Evolutionary conservation across 441 rosid species (phyloP).

Genomic region (Hypseocharis bilobata): DNA sequence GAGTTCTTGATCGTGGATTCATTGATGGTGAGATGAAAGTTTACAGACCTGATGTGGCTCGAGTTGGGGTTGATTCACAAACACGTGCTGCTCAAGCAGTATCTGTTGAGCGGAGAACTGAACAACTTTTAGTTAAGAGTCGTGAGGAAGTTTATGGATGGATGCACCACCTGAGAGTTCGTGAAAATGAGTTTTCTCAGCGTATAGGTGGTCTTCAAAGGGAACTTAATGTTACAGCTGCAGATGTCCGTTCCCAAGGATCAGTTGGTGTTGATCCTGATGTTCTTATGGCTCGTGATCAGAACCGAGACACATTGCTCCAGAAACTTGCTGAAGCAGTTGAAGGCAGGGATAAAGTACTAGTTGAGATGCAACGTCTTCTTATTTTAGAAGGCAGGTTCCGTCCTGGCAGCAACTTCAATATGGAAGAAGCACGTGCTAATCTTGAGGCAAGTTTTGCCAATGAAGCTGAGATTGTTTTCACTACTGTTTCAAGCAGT

Average conservation of each 20-base stretch:
- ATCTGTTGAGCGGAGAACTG: constrained; percentile 95
- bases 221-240: constrained; percentile 70
- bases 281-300: constrained; percentile 78
- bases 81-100: constrained; percentile 98
- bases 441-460: constrained; percentile 97
- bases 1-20: constrained; percentile 95
- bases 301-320: constrained; percentile 70
- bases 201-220: constrained; percentile 68
- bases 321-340: constrained; percentile 89
- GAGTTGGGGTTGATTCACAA: constrained; percentile 96
- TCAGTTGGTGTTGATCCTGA: constrained; percentile 97
- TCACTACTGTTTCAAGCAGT: constrained; percentile 97
- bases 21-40: constrained; percentile 99
- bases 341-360: constrained; percentile 85
- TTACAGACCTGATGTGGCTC: constrained; percentile 92
- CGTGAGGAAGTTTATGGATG: constrained; percentile 82
- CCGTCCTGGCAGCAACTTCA: constrained; percentile 66
- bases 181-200: constrained; percentile 67
- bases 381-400: constrained; percentile 70
- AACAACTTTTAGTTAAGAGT: constrained; percentile 63
- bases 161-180: constrained; percentile 68
- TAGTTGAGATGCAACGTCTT: constrained; percentile 95
- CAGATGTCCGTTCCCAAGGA: constrained; percentile 72
- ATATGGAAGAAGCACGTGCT: constrained; percentile 91
- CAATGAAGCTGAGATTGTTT: constrained; percentile 97